Evolutionary conservation across 345 rosid species (phyloP), one percentile per base, ranked within the genome.

Genomic region (Carallia pectinifolia): DNA sequence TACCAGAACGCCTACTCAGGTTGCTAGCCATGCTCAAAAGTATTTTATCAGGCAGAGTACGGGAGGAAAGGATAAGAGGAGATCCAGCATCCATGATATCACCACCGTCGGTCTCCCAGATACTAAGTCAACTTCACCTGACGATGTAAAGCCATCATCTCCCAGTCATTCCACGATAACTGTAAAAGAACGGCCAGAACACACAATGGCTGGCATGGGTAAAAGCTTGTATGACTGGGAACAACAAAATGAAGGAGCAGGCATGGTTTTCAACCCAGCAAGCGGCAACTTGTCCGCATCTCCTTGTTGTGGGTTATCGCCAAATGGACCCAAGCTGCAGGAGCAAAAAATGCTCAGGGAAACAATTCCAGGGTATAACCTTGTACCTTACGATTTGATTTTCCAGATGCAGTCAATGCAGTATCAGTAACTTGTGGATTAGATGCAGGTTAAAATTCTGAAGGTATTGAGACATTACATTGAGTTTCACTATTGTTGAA

Each of bases 341-440:
- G 97, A 86, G 66, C 95, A 86, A 71, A 77, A 79, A 81, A 76
- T 87, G 74, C 84, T 85, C 16, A 56, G 80, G 73, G 93, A 74
- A 79, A 60, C 73, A 54, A 69, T 73, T 73, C 77, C 81, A 27
- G 83, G 81, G 55, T 82, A 89, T 73, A 91, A 87, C 39, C 80
- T 88, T 54, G 86, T 79, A 68, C 65, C 87, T 65, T 84, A 79
- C 81, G 61, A 39, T 72, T 27, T 76, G 58, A 67, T 77, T 55
- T 70, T 74, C 67, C 85, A 74, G 75, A 78, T 81, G 84, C 88
- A 81, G 64, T 74, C 86, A 6, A 75, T 76, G 85, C 85, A 78
- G 38, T 80, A 68, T 40, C 87, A 72, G 67, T 83, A 58, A 54
- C 66, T 61, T 55, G 27, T 44, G n/a, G 16, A 72, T 58, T 48